phyloP scores from a whole-genome alignment of 257 asterid genomes.

The Nicotiana undulata region DNA sequence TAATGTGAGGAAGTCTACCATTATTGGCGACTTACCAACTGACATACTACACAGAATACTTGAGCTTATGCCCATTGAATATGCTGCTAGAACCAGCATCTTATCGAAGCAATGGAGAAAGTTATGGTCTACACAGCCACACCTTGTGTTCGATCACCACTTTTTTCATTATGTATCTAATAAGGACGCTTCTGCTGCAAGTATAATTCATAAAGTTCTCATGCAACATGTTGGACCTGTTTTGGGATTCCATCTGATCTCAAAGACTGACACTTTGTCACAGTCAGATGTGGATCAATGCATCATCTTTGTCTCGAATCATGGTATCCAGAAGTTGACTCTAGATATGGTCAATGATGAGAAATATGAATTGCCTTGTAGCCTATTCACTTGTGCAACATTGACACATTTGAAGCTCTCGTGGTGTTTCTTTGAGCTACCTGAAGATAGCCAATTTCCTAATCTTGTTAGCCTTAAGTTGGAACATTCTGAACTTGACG shows the following conservation, averaged over 20 bases:
- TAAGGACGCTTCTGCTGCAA: neutral
- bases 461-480: neutral
- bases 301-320: neutral
- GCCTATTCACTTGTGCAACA: neutral
- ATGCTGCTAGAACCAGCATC: neutral
- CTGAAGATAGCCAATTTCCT: neutral
- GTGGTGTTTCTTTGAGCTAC: neutral
- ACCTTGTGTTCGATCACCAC: neutral
- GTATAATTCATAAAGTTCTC: neutral
- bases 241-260: neutral
- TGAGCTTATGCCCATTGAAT: neutral
- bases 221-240: neutral
- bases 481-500: neutral
- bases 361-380: neutral
- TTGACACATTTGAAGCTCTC: neutral
- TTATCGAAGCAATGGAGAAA: neutral
- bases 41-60: neutral
- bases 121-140: neutral
- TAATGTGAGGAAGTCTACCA: neutral
- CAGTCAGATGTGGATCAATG: neutral
- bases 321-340: neutral
- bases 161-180: neutral
- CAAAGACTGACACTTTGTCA: rapidly evolving
- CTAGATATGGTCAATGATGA: neutral
- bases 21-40: neutral